Conservation (phyloP, 2,329 filamentous ascomycete genomes). For the Penicillium sp. region DNA sequence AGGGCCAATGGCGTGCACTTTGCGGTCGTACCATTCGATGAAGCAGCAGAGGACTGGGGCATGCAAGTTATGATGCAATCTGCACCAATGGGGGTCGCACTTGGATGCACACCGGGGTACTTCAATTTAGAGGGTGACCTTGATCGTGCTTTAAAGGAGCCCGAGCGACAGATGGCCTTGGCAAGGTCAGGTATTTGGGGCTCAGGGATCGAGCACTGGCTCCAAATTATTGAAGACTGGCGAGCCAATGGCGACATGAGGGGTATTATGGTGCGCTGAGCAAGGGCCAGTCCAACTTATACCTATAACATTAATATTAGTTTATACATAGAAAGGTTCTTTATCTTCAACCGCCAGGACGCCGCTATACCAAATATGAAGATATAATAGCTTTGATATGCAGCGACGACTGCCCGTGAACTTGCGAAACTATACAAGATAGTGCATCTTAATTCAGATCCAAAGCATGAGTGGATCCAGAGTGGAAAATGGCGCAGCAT, state of each 20-base stretch:
- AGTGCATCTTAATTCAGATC: no score
- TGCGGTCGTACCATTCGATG: conserved; percentile 45
- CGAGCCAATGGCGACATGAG: not conserved
- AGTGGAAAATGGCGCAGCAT: no score
- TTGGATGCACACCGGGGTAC: conserved; percentile 57
- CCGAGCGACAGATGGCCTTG: conserved; percentile 20
- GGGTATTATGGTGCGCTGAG: not conserved
- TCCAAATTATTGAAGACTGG: conserved; percentile 1
- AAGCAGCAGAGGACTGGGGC: conserved; percentile 52
- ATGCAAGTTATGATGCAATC: conserved; percentile 41
- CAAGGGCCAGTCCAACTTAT: no score
- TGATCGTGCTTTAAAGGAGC: conserved; percentile 9
- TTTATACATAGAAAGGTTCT: no score
- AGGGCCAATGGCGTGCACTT: conserved; percentile 4
- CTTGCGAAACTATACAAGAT: no score
- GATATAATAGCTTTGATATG: no score
- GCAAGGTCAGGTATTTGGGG: conserved; percentile 2
- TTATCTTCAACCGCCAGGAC: no score
- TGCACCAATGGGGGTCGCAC: conserved; percentile 40
- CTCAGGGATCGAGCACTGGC: not conserved
- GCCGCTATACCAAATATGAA: no score
- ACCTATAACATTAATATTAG: no score
- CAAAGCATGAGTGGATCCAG: no score
- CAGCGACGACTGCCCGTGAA: no score
- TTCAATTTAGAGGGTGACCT: conserved; percentile 39